Conservation (phyloP, 805 yeast species). For the Metahyphopichia silvanorum region DNA sequence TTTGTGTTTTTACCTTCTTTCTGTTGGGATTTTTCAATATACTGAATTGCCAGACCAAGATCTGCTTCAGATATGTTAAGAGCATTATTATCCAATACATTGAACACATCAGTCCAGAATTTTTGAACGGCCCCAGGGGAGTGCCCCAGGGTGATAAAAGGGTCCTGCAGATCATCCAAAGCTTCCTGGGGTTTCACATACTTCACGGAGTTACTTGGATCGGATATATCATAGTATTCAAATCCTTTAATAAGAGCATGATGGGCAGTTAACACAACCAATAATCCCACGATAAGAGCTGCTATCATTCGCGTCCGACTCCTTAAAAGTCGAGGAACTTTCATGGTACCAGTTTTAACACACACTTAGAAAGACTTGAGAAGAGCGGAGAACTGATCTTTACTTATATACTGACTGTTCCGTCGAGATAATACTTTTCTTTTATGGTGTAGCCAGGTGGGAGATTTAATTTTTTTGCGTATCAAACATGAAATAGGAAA, state of each 20-base stretch:
- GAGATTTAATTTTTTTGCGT: too few species aligned
- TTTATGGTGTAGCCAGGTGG: too few species aligned
- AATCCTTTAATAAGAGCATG: not conserved
- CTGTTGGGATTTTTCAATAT: constrained; percentile 15
- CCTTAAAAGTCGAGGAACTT: too few species aligned
- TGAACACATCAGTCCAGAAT: constrained; percentile 27
- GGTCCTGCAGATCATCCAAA: not conserved
- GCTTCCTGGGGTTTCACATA: not conserved
- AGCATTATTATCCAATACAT: constrained; percentile 15
- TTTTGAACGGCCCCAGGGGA: constrained; percentile 12
- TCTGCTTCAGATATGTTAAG: constrained; percentile 12
- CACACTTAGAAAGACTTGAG: too few species aligned
- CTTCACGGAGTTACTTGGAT: not conserved
- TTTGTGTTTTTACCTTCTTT: constrained; percentile 18
- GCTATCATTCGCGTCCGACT: not conserved
- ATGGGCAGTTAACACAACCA: not conserved
- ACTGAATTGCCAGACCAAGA: constrained; percentile 15
- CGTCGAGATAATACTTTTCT: too few species aligned
- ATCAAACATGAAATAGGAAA: too few species aligned
- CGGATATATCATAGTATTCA: not conserved
- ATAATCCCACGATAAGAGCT: not conserved
- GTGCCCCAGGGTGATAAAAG: too few species aligned
- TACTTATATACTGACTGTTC: too few species aligned
- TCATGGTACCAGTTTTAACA: too few species aligned
- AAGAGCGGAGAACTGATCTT: too few species aligned